Evolutionary conservation across 768 basidiomycete species (phyloP).

Genomic region (Plicaturopsis crispa): DNA sequence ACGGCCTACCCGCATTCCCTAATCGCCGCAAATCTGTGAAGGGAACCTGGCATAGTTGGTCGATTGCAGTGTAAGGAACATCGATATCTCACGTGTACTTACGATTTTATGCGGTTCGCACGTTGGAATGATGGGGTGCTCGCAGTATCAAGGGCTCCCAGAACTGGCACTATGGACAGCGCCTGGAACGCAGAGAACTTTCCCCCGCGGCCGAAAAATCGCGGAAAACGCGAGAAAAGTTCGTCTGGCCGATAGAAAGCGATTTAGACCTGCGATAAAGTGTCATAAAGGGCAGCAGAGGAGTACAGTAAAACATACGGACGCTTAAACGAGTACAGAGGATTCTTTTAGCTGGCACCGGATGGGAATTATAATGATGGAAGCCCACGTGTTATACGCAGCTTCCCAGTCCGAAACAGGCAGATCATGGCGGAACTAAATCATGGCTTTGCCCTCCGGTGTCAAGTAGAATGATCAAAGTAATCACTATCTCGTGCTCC

Average conservation of each 20-base stretch:
- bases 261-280: slow-evolving; percentile 7
- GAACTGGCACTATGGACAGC: background rate
- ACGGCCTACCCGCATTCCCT: slow-evolving; percentile 11
- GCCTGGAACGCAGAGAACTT: slow-evolving; percentile 3
- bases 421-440: too few relatives aligned
- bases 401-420: too few relatives aligned
- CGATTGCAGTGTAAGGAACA: slow-evolving; percentile 1
- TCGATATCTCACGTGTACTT: slow-evolving; percentile 27
- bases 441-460: too few relatives aligned
- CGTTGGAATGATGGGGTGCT: background rate
- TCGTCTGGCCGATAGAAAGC: background rate
- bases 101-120: background rate
- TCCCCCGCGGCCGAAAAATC: slow-evolving; percentile 1
- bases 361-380: too few relatives aligned
- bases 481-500: too few relatives aligned
- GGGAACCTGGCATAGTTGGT: slow-evolving; percentile 1
- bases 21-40: slow-evolving; percentile 3
- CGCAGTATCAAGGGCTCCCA: background rate
- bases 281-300: too few relatives aligned
- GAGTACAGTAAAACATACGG: too few relatives aligned
- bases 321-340: too few relatives aligned
- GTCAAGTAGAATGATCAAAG: too few relatives aligned
- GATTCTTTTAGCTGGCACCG: too few relatives aligned
- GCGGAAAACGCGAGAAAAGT: slow-evolving; percentile 1
- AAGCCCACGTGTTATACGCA: too few relatives aligned